These are phyloP conservation scores for Cladosporium halotolerans DNA, from an alignment of 2,329 filamentous ascomycete genomes.

Conservation along the genomic window DNA sequence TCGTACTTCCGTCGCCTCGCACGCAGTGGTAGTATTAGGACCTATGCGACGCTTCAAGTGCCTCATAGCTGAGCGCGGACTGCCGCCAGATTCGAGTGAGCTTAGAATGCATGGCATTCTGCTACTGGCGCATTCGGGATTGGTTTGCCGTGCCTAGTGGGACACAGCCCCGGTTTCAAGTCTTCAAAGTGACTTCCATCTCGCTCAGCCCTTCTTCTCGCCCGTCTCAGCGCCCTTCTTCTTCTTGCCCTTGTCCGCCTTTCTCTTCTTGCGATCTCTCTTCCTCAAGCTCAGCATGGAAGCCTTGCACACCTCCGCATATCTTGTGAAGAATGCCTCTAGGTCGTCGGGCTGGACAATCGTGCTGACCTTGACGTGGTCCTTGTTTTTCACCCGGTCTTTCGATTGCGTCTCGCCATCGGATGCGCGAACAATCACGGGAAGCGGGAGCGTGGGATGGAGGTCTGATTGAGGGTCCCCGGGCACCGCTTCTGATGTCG, in stretches of 20 bases:
- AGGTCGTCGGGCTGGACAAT: conserved; percentile 70
- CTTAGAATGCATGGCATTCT: too few species aligned
- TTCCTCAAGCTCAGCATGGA: conserved; percentile 91
- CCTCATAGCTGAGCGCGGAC: too few species aligned
- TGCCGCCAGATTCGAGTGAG: too few species aligned
- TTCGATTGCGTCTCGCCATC: conserved; percentile 58
- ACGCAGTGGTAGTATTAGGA: too few species aligned
- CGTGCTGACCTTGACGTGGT: conserved; percentile 73
- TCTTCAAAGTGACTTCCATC: neutral
- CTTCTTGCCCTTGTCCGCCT: conserved; percentile 71
- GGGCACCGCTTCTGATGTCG: conserved; percentile 31
- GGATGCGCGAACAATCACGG: conserved; percentile 75
- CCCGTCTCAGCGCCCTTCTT: conserved; percentile 35
- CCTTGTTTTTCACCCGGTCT: conserved; percentile 45
- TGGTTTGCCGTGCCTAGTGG: too few species aligned
- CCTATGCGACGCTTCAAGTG: too few species aligned
- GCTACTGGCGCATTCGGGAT: too few species aligned
- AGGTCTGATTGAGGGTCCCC: conserved; percentile 56
- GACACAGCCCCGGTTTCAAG: too few species aligned
- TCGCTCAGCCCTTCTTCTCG: conserved; percentile 8
- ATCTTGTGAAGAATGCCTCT: conserved; percentile 73
- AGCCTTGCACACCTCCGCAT: conserved; percentile 84
- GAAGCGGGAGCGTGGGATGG: conserved; percentile 52
- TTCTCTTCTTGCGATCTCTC: conserved; percentile 80
- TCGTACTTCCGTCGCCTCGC: too few species aligned